Evolutionary conservation across 306 rosid genomes (phyloP), one percentile per base, ranked within the genome.

Genomic region (Inga oerstediana): DNA sequence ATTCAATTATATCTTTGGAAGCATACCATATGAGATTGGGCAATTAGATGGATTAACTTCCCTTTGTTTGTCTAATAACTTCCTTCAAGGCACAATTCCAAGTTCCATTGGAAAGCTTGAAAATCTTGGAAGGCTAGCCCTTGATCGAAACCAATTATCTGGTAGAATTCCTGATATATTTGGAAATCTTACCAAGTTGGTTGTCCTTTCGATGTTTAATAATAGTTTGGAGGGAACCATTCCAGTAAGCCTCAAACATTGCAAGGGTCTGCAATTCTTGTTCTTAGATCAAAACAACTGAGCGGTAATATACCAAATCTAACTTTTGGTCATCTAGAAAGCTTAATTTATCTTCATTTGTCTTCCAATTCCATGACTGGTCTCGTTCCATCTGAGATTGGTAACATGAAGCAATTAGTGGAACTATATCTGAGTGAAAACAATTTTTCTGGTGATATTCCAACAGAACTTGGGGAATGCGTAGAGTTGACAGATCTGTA

Each of bases 101-200:
- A 6, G 1, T 66, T 79, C 87, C 7, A 74, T 84, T 51, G 87
- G 84, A 35, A 67, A 74, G 22, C 87, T 84, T 52, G 45, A 79
- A n/a, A 67, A 56, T 67, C 58, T 84, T 32, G 84, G 20, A 56
- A 34, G 3, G 44, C 2, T 84, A 8, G 7, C 0, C 62, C 4
- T 56, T 56, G 49, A 0, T 5, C 10, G 12, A 0, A 79, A 79
- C 45, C 69, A 67, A 0, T 46, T 84, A 14, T 44, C 56, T 2
- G 84, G 87, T 4, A n/a, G 17, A 2, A 79, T 84, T 37, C 87
- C 84, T 34, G 7, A 2, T 1, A 5, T 4, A 10, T 74, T 84
- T 56, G 84, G 78, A 14, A 84, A 84, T 79, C 84, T 84, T 54
- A 34, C 30, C 1, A 9, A 52, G 67, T 39, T 79, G 54, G n/a